Percentiles rank a stretch among this genome's conserved stretches.
Evolutionary conservation across 495 filamentous ascomycete species (phyloP).

Genomic region (Penicillium arizonense): DNA sequence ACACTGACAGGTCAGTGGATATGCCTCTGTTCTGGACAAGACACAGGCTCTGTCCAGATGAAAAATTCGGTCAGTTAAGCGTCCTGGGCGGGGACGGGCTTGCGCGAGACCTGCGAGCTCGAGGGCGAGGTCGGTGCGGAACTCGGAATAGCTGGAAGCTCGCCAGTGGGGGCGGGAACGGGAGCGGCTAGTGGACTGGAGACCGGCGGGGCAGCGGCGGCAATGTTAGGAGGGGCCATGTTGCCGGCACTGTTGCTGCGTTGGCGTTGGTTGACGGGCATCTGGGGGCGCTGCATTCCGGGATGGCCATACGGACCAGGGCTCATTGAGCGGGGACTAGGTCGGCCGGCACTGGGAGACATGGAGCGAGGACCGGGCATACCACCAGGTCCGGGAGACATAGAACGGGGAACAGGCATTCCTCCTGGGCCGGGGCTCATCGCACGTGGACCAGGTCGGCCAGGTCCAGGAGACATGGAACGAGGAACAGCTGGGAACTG

Average conservation of each 20-base stretch:
- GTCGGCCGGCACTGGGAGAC: constrained; percentile 16
- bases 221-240: constrained; percentile 40
- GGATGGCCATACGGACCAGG: constrained; percentile 50
- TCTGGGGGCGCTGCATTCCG: constrained; percentile 44
- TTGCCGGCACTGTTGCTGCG: constrained; percentile 54
- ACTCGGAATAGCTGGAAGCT: constrained; percentile 31
- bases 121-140: constrained; percentile 14
- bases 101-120: constrained; percentile 19
- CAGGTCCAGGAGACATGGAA: constrained; percentile 33
- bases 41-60: not conserved
- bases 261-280: constrained; percentile 38
- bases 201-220: constrained; percentile 47
- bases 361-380: constrained; percentile 43
- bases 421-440: constrained; percentile 10
- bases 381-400: constrained; percentile 29
- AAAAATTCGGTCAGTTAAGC: constrained; percentile 11
- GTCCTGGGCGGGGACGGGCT: constrained; percentile 26
- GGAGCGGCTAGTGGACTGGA: constrained; percentile 53
- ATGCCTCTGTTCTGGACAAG: constrained; percentile 9
- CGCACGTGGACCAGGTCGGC: constrained; percentile 5
- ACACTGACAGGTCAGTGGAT: constrained; percentile 9
- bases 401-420: constrained; percentile 20
- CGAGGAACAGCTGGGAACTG: constrained; percentile 18
- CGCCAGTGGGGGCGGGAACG: constrained; percentile 33
- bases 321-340: constrained; percentile 42